Conservation (phyloP, 2,329 filamentous ascomycete species). For the Chalara sp. region DNA sequence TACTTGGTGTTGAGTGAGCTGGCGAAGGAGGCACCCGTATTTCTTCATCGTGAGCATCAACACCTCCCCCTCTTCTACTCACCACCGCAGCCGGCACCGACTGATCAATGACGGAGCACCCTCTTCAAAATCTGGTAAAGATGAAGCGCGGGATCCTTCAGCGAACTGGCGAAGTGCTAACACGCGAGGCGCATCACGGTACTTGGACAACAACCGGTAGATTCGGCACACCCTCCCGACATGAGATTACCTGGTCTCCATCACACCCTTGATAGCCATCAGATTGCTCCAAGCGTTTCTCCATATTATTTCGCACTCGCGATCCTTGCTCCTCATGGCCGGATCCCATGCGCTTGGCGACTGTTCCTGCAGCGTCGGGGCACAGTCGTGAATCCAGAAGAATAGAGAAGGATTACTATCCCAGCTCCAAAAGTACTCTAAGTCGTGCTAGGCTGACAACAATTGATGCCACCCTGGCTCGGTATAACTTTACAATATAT, state of each 20-base stretch:
- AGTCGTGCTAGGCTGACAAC: too few relatives aligned
- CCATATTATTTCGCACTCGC: neutral
- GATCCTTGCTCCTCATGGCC: neutral
- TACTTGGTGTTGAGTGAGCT: too few relatives aligned
- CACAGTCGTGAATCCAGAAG: constrained; percentile 18
- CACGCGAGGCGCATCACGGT: constrained; percentile 2
- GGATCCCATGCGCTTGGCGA: constrained; percentile 12
- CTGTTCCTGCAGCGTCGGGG: constrained; percentile 25
- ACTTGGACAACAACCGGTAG: constrained; percentile 7
- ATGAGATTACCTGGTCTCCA: constrained; percentile 10
- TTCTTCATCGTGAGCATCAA: neutral
- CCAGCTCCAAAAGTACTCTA: constrained; percentile 14
- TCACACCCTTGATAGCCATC: constrained; percentile 7
- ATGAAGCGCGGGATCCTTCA: neutral
- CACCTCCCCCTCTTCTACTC: neutral
- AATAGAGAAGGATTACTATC: constrained; percentile 7
- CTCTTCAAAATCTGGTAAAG: neutral
- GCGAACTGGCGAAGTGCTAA: neutral
- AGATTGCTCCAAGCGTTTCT: neutral
- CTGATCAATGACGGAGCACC: neutral
- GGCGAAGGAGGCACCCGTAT: neutral
- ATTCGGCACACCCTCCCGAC: constrained; percentile 14
- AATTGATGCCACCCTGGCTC: neutral
- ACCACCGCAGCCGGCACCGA: neutral
- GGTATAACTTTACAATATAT: neutral